A percentile compares a stretch with the other conserved stretches of the same genome.
Conservation (phyloP, 345 rosid species). For the Salix dunnii region DNA sequence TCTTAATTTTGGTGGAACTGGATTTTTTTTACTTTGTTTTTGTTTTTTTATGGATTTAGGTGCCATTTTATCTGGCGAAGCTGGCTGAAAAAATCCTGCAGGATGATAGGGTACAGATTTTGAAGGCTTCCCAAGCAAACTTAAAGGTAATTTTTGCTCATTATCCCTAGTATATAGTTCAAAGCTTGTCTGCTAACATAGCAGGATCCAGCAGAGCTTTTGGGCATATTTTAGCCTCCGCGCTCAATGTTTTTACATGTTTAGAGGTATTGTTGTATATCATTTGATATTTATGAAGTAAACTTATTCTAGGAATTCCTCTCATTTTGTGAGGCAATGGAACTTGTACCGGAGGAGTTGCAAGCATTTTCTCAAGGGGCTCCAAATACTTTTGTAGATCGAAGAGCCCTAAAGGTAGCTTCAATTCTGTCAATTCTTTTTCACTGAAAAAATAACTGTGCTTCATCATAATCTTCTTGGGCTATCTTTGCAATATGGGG, state of each 20-base stretch:
- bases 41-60: slow-evolving; percentile 15
- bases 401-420: slow-evolving; percentile 78
- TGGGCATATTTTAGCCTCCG: not conserved
- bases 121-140: slow-evolving; percentile 56
- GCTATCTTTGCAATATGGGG: not conserved
- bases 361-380: slow-evolving; percentile 46
- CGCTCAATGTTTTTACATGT: not conserved
- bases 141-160: slow-evolving; percentile 51
- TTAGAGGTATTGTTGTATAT: not conserved
- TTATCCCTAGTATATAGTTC: not conserved
- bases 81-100: slow-evolving; percentile 58
- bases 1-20: not conserved
- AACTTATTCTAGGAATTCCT: slow-evolving; percentile 59
- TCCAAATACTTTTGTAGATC: slow-evolving; percentile 55
- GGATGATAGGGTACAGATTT: slow-evolving; percentile 61
- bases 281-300: slow-evolving; percentile 7
- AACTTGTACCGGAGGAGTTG: slow-evolving; percentile 65
- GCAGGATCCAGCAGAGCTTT: not conserved
- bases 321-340: slow-evolving; percentile 86
- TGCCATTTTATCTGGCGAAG: slow-evolving; percentile 78
- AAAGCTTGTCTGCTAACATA: not conserved
- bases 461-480: not conserved
- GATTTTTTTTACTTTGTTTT: not conserved
- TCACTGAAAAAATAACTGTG: not conserved
- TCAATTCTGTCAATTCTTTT: not conserved